Evolutionary conservation across 2,329 filamentous ascomycete species (phyloP), one percentile per base, ranked within the genome.

Genomic region (Hortaea sp.): DNA sequence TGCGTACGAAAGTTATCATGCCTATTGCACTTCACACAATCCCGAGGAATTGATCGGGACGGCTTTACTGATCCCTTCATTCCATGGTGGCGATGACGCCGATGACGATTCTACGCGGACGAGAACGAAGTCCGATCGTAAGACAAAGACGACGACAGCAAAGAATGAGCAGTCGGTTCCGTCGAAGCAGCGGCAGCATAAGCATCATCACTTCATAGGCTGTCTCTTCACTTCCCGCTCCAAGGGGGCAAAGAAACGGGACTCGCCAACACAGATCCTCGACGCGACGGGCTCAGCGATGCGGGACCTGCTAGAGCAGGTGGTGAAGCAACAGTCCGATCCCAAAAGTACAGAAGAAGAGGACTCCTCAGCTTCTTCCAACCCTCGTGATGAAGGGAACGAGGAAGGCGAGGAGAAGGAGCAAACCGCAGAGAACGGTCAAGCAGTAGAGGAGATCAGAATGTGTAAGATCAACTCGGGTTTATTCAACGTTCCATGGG

Each of bases 191-290:
- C 32, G 3, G 32, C 9, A 35, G n/a, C 2, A 35, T 3, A 35
- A 35, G 9, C 2, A 35, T 9, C 32, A 35, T 4, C 74, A 78
- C 46, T 81, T 74, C 69, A 69, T 82, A 28, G 72, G 74, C 0
- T 81, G 78, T 51, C 59, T 82, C 0, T 81, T 81, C 51, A 81
- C 77, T 0, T 78, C 74, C 2, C 57, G 61, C 2, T 61, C 62
- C 2, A 75, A 69, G 48, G 78, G 78, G 0, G 63, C 59, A 38
- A 58, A 49, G 5, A 70, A 66, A 28, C 20, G 20, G 20, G 72
- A 73, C 46, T 48, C 63, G 0, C 63, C 65, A 1, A 57, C 61
- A 0, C 53, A 59, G 10, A 78, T 82, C 34, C 44, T 81, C 7
- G 53, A 53, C 3, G 71, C 73, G 29, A 80, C 78, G 0, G 57